Conservation (phyloP, 305 asterid species). For the Solanum hybrid region DNA sequence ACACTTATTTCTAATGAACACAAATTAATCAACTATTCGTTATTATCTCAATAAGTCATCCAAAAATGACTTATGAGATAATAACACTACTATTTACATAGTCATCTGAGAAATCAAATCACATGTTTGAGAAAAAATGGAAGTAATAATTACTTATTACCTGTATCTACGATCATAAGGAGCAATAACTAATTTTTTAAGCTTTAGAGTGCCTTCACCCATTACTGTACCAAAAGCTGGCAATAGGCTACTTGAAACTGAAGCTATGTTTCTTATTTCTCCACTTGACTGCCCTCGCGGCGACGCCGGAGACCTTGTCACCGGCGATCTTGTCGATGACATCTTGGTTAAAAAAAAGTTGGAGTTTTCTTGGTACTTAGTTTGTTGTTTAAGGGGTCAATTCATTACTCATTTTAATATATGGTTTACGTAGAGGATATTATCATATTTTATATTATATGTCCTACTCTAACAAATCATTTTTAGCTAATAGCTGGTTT, state of each 20-base stretch:
- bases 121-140: background rate
- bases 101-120: background rate
- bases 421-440: background rate
- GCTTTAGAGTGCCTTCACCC: conserved; percentile 43
- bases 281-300: conserved; percentile 37
- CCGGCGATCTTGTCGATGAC: conserved; percentile 25
- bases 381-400: background rate
- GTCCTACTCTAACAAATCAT: background rate
- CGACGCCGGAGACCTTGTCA: conserved; percentile 19
- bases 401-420: background rate
- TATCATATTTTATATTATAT: background rate
- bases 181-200: conserved; percentile 44
- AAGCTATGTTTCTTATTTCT: conserved; percentile 49
- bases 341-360: background rate
- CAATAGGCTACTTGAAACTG: conserved; percentile 81
- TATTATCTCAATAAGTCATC: background rate
- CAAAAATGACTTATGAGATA: background rate
- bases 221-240: conserved; percentile 79
- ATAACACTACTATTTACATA: background rate
- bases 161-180: conserved; percentile 82
- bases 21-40: background rate
- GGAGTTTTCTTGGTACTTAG: background rate
- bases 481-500: background rate
- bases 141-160: conserved; percentile 8
- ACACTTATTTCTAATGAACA: background rate